phyloP scores from a whole-genome alignment of 768 basidiomycete species.

The Gyrodon lividus region DNA sequence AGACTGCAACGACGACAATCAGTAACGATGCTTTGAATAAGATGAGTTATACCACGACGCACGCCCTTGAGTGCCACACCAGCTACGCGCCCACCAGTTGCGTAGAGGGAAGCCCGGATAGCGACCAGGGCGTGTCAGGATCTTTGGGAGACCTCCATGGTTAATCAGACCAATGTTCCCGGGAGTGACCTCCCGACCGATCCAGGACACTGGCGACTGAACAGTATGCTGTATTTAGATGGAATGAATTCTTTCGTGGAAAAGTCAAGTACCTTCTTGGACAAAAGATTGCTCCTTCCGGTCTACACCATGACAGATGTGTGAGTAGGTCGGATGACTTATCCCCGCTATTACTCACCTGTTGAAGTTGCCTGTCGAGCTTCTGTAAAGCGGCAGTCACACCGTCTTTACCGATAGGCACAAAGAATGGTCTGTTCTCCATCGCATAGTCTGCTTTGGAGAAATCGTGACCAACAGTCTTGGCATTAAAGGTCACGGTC shows the following conservation, averaged over 20 bases:
- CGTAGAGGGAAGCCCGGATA: slow-evolving; percentile 75
- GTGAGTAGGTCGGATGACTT: slow-evolving; percentile 3
- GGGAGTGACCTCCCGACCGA: slow-evolving; percentile 68
- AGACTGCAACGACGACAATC: slow-evolving; percentile 44
- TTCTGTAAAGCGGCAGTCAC: slow-evolving; percentile 67
- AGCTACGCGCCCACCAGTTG: slow-evolving; percentile 85
- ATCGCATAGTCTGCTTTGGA: slow-evolving; percentile 48
- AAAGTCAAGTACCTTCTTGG: slow-evolving; percentile 48
- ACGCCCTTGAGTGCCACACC: slow-evolving; percentile 68
- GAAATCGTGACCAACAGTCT: slow-evolving; percentile 36
- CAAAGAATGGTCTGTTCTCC: slow-evolving; percentile 67
- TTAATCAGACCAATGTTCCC: slow-evolving; percentile 74
- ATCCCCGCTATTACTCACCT: slow-evolving; percentile 36
- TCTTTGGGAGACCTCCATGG: slow-evolving; percentile 79
- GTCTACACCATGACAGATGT: slow-evolving; percentile 38
- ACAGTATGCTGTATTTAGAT: not conserved
- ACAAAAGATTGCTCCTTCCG: slow-evolving; percentile 57
- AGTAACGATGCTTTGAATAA: not conserved
- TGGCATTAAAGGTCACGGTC: slow-evolving; percentile 10
- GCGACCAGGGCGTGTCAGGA: slow-evolving; percentile 71
- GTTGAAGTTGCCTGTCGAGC: slow-evolving; percentile 59
- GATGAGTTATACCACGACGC: slow-evolving; percentile 24
- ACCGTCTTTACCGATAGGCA: slow-evolving; percentile 66
- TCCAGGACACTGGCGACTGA: slow-evolving; percentile 63
- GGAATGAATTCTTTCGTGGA: not conserved